Conservation (phyloP, 805 yeast genomes). For the Kodamaea jinghongensis region DNA sequence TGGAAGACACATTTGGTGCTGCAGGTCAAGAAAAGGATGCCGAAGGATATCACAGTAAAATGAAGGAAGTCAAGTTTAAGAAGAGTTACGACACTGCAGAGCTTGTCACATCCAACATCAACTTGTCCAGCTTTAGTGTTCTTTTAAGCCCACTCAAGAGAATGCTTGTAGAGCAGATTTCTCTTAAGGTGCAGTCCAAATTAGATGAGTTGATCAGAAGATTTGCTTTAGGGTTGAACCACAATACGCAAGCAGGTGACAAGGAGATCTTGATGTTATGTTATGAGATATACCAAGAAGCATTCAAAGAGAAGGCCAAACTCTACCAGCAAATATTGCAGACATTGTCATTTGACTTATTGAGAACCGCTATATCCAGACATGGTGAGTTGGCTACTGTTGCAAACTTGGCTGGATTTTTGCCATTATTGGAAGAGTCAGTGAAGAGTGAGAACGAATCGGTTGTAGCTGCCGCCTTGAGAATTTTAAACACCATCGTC, state of each 20-base stretch:
- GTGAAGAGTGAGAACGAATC: conserved; percentile 70
- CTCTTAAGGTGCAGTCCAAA: conserved; percentile 66
- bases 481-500: conserved; percentile 57
- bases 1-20: conserved; percentile 91
- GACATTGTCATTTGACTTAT: conserved; percentile 70
- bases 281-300: conserved; percentile 64
- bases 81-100: conserved; percentile 89
- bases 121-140: conserved; percentile 52
- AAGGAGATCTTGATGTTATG: conserved; percentile 66
- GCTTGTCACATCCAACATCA: conserved; percentile 62
- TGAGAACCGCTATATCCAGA: conserved; percentile 67
- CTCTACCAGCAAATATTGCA: conserved; percentile 62
- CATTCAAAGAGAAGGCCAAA: conserved; percentile 45
- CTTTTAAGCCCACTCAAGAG: conserved; percentile 69
- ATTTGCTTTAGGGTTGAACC: conserved; percentile 73
- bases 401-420: conserved; percentile 63
- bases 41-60: conserved; percentile 79
- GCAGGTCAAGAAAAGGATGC: conserved; percentile 94
- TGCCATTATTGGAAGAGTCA: conserved; percentile 66
- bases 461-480: conserved; percentile 66
- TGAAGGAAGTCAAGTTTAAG: conserved; percentile 87
- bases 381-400: conserved; percentile 59
- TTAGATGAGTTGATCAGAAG: conserved; percentile 77
- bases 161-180: conserved; percentile 58
- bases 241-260: conserved; percentile 57